Base-by-base conservation (phyloP, 1,284 basidiomycete species). In the Hypsizygus ulmarius region DNA sequence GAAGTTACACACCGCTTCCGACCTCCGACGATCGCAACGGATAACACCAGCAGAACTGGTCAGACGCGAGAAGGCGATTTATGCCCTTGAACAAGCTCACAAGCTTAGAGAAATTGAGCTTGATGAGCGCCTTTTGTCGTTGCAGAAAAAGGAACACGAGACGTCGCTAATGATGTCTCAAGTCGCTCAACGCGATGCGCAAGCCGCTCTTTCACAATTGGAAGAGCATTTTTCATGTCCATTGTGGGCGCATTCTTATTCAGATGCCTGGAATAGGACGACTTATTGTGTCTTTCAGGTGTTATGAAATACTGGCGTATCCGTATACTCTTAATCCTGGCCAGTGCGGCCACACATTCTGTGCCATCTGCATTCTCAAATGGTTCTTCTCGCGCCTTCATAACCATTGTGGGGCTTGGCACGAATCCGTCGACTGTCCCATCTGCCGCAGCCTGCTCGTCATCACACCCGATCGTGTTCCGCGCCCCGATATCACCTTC, bases 301-400 rank as follows among this genome's bases (percentile, higher is more conserved):
- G 75, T 53, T 75, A 72, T 59, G 70, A 69, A 50, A 64, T 67
- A 36, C 77, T 82, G 63, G 78, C 83, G 1, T 73, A 73, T 50
- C 84, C 84, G 9, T 81, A 80, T 56, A 66, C 68, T n/a, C 64
- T 86, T 38, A 74, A 70, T 43, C 73, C 81, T 6, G 69, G 69
- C 15, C 63, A 66, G 37, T 86, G 83, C 51, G 84, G 84, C 1
- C 83, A 86, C 56, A 74, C 81, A 0, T 86, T 81, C 59, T 84
- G 82, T 59, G 75, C 78, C 15, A 64, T 79, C 28, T 85, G 82
- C 61, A 78, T 82, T 50, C 60, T 85, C 16, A 79, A 78, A 58
- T 83, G 81, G 78, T 79, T 79, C 64, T 85, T 85, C 66, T 78
- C 81, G 50, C 74, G 76, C 39, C 64, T 84, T 30, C 81, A 83